phyloP scores from a whole-genome alignment of 441 rosid species.

The Populus hybrid region DNA sequence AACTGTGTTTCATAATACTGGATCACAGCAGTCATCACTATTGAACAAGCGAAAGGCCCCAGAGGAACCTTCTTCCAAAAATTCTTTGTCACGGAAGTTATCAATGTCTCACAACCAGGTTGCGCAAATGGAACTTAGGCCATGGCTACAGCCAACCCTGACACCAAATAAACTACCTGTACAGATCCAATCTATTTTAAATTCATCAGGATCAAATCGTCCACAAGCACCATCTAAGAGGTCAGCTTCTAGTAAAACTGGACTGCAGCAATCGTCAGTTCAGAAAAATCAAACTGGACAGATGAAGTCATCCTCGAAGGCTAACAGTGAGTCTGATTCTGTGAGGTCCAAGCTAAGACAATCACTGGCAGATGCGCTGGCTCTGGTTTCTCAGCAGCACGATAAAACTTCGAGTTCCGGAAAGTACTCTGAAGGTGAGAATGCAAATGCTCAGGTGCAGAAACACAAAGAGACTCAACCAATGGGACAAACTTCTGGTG shows the following conservation, averaged over 20 bases:
- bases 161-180: slow-evolving; percentile 42
- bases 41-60: slow-evolving; percentile 58
- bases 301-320: slow-evolving; percentile 35
- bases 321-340: slow-evolving; percentile 50
- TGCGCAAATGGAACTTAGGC: slow-evolving; percentile 53
- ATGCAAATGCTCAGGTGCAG: slow-evolving; percentile 16
- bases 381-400: slow-evolving; percentile 51
- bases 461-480: slow-evolving; percentile 30
- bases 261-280: slow-evolving; percentile 23
- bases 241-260: slow-evolving; percentile 37
- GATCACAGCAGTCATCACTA: slow-evolving; percentile 40
- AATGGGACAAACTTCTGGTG: slow-evolving; percentile 23
- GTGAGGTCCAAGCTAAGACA: slow-evolving; percentile 92
- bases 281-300: slow-evolving; percentile 43
- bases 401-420: slow-evolving; percentile 28
- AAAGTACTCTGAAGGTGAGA: slow-evolving; percentile 35
- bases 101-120: slow-evolving; percentile 45
- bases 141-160: slow-evolving; percentile 69
- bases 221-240: slow-evolving; percentile 42
- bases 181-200: slow-evolving; percentile 27
- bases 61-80: slow-evolving; percentile 35
- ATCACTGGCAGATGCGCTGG: slow-evolving; percentile 70
- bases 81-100: slow-evolving; percentile 29
- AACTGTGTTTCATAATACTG: slow-evolving; percentile 32
- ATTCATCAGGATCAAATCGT: slow-evolving; percentile 38